These are phyloP conservation scores for Russula abietina DNA, from an alignment of 768 basidiomycete species.

Conservation along the genomic window DNA sequence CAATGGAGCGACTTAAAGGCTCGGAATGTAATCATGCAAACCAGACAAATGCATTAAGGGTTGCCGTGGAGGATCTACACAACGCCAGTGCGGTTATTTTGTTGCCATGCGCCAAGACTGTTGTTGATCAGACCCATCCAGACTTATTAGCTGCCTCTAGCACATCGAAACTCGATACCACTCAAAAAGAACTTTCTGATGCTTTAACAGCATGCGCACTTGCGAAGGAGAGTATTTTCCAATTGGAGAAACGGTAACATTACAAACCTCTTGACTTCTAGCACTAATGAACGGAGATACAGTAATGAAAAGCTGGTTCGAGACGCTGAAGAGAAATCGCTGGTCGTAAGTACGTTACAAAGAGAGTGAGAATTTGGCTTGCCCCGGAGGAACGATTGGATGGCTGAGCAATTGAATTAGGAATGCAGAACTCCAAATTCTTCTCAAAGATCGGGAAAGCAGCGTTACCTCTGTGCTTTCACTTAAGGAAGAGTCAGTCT, in stretches of 20 bases:
- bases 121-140: background rate
- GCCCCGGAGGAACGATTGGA: background rate
- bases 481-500: conserved; percentile 23
- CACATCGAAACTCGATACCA: conserved; percentile 16
- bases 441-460: conserved; percentile 16
- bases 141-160: conserved; percentile 6
- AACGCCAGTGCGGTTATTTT: conserved; percentile 16
- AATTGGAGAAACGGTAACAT: conserved; percentile 11
- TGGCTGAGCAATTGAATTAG: conserved; percentile 4
- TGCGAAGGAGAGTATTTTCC: conserved; percentile 2
- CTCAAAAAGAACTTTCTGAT: conserved; percentile 20
- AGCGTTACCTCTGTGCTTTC: conserved; percentile 4
- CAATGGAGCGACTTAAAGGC: conserved; percentile 16
- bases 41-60: conserved; percentile 8
- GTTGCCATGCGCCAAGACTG: background rate
- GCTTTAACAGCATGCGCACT: conserved; percentile 5
- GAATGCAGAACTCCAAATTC: conserved; percentile 18
- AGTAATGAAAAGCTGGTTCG: conserved; percentile 7
- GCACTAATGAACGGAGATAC: background rate
- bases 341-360: conserved; percentile 3
- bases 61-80: conserved; percentile 17
- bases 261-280: background rate
- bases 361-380: conserved; percentile 7
- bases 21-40: conserved; percentile 10
- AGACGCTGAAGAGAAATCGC: conserved; percentile 12